phyloP scores from a whole-genome alignment of 2,329 filamentous ascomycete species.

The Penicillium aurantiogriseum region DNA sequence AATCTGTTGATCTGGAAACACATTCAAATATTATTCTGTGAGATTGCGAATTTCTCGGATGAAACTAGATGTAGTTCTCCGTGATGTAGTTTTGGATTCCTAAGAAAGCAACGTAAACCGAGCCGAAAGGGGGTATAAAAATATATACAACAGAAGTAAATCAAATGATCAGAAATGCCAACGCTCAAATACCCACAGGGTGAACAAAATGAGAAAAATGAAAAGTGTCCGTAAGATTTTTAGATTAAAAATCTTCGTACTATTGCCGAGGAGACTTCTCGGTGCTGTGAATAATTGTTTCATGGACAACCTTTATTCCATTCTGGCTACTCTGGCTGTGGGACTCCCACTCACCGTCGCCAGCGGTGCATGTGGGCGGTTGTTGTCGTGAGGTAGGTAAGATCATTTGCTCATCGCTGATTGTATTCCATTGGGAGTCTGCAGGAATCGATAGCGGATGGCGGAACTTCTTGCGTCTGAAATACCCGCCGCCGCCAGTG shows the following conservation, averaged over 20 bases:
- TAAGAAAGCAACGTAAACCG: neutral
- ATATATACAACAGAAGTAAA: neutral
- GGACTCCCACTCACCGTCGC: constrained; percentile 23
- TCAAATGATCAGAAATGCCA: neutral
- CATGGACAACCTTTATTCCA: constrained; percentile 33
- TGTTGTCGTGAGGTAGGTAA: constrained; percentile 25
- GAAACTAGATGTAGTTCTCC: neutral
- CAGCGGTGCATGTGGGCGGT: constrained; percentile 24
- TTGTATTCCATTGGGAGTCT: constrained; percentile 32
- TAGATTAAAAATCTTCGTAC: neutral
- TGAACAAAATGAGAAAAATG: neutral
- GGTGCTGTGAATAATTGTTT: constrained; percentile 31
- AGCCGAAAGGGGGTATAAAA: constrained; percentile 3
- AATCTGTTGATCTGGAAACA: neutral
- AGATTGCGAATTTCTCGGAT: neutral
- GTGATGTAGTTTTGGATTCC: neutral
- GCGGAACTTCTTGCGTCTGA: constrained; percentile 27
- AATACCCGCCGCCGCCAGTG: constrained; percentile 7
- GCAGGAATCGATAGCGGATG: constrained; percentile 34
- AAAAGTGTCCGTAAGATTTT: neutral
- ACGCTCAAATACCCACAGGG: neutral
- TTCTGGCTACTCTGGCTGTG: constrained; percentile 16
- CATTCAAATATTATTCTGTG: neutral
- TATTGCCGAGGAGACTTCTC: constrained; percentile 16
- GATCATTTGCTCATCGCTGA: constrained; percentile 32